Conservation (phyloP, 495 filamentous ascomycete genomes). For the Bacidia rubella region DNA sequence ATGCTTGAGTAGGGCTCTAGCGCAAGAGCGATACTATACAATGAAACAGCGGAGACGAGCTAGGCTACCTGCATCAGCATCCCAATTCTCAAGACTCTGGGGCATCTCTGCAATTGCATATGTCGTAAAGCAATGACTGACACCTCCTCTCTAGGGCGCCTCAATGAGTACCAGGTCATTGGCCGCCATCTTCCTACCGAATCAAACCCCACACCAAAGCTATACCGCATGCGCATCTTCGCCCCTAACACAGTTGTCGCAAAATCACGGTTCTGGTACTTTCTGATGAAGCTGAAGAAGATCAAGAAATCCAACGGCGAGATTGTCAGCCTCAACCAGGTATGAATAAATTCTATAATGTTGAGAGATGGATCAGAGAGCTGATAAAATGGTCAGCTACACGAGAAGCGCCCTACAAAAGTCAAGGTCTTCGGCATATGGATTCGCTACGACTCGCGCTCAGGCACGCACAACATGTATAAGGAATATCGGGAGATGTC, state of each 20-base stretch:
- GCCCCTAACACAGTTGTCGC: slow-evolving; percentile 93
- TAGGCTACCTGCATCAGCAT: too few species aligned
- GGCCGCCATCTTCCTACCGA: slow-evolving; percentile 97
- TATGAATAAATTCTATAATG: slow-evolving; percentile 32
- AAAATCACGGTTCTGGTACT: slow-evolving; percentile 99
- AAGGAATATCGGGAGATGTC: slow-evolving; percentile 99
- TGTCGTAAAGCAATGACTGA: too few species aligned
- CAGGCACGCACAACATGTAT: slow-evolving; percentile 99
- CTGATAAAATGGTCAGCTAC: slow-evolving; percentile 46
- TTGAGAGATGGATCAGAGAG: neutral
- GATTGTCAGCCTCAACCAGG: slow-evolving; percentile 92
- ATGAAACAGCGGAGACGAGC: too few species aligned
- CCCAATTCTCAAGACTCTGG: too few species aligned
- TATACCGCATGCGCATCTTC: slow-evolving; percentile 99
- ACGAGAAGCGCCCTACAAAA: slow-evolving; percentile 94
- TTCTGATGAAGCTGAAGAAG: slow-evolving; percentile 94
- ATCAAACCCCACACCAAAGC: slow-evolving; percentile 84
- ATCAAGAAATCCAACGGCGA: slow-evolving; percentile 99
- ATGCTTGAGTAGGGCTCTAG: too few species aligned
- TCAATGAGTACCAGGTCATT: slow-evolving; percentile 99
- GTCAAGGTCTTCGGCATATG: slow-evolving; percentile 99
- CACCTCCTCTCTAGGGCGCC: slow-evolving; percentile 59
- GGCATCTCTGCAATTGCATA: too few species aligned
- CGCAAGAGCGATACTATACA: too few species aligned
- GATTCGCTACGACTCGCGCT: slow-evolving; percentile 99